Evolutionary conservation across 2,329 filamentous ascomycete genomes (phyloP), one percentile per base, ranked within the genome.

Genomic region (Chaetomium olivaceum): DNA sequence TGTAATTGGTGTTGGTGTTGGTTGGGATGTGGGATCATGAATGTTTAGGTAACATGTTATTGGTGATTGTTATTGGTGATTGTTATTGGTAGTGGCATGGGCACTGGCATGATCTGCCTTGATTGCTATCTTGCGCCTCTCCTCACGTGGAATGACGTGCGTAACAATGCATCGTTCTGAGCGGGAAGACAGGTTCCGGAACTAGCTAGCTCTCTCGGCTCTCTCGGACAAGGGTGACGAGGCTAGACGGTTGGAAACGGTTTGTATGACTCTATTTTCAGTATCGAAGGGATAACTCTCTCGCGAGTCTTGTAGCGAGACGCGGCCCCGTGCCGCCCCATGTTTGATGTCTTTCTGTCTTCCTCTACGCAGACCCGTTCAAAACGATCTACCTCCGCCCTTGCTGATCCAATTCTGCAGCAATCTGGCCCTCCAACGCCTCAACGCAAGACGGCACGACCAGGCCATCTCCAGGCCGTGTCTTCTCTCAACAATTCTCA

Each of bases 401-500:
- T 59, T 62, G 62, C 54, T 54, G 6, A 52, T n/a, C 63, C 57
- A 58, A 21, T 52, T 36, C 62, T 39, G 33, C 50, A 48, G 61
- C 67, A 70, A 12, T 61, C 52, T 64, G n/a, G 64, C 51, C 52
- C 72, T 72, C 62, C 74, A 77, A 58, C 68, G 66, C 58, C 48
- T 68, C 59, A 73, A 59, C 9, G 66, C 74, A 68, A 58, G 64
- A 7, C 64, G 72, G 29, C 71, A 71, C 16, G 67, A 57, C 27
- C 58, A 31, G 1, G 72, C 72, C 19, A 70, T 61, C 9, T 70
- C 67, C 1, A 65, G 48, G 16, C 74, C 72, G 55, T 74, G 68
- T 19, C 75, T 69, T 21, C 68, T 68, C 54, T 72, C 51, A 16
- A 81, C 63, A 21, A 79, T 55, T 23, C 65, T 63, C 27, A 81